phyloP scores from a whole-genome alignment of 768 basidiomycete genomes.

The Austroboletus eburneus region DNA sequence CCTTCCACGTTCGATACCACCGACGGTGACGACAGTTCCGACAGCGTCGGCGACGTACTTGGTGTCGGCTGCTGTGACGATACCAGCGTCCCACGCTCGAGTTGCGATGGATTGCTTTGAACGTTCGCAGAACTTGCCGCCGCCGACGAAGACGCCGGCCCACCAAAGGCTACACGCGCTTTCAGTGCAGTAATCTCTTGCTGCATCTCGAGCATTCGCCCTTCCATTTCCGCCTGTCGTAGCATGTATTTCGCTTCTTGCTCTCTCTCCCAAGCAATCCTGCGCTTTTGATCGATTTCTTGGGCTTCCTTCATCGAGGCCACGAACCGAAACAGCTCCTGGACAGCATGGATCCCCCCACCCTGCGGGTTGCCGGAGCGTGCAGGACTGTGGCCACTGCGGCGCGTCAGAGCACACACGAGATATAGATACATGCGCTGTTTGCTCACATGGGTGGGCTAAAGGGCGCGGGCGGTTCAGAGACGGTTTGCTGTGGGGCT shows the following conservation, averaged over 20 bases:
- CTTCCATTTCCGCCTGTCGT: conserved; percentile 56
- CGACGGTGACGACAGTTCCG: conserved; percentile 24
- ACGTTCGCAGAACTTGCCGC: background rate
- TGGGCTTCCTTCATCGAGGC: conserved; percentile 55
- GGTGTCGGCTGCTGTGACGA: conserved; percentile 29
- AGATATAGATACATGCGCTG: background rate
- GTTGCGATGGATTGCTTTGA: conserved; percentile 6
- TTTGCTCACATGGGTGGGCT: conserved; percentile 37
- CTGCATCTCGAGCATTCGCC: conserved; percentile 50
- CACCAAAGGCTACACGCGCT: conserved; percentile 33
- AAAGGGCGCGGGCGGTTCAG: conserved; percentile 34
- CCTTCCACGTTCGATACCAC: conserved; percentile 2
- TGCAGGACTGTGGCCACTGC: conserved; percentile 8
- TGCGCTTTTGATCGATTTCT: conserved; percentile 55
- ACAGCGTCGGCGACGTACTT: conserved; percentile 25
- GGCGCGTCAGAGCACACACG: background rate
- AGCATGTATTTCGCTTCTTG: conserved; percentile 58
- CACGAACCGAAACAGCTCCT: conserved; percentile 58
- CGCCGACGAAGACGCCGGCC: conserved; percentile 6
- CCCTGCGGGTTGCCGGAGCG: conserved; percentile 30
- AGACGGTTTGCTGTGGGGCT: conserved; percentile 53
- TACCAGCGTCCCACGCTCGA: conserved; percentile 3
- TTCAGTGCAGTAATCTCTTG: conserved; percentile 48
- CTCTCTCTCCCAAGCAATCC: conserved; percentile 65
- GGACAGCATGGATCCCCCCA: conserved; percentile 43